A percentile compares a stretch with the other conserved stretches of the same genome.
These are phyloP conservation scores for Malassezia japonica DNA, from an alignment of 1,284 basidiomycete species.

Conservation along the genomic window DNA sequence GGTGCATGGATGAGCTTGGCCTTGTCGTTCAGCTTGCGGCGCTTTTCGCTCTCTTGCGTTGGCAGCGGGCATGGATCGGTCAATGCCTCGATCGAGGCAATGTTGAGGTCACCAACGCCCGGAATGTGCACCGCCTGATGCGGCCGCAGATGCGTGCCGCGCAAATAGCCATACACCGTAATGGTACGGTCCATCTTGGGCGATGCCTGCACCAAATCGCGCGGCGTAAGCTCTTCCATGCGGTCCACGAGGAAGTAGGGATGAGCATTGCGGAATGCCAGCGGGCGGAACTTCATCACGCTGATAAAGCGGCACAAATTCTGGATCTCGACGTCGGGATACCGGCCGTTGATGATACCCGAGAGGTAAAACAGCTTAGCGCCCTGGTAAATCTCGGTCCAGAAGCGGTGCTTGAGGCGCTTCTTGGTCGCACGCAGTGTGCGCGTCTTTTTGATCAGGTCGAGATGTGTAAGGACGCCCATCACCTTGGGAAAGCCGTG, in stretches of 20 bases:
- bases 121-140: conserved; percentile 84
- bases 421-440: conserved; percentile 87
- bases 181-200: conserved; percentile 83
- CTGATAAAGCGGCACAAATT: conserved; percentile 85
- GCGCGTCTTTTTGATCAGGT: conserved; percentile 86
- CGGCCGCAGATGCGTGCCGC: conserved; percentile 52
- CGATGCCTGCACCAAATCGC: conserved; percentile 69
- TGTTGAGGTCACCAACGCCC: conserved; percentile 72
- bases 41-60: conserved; percentile 80
- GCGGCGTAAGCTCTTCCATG: conserved; percentile 83
- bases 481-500: conserved; percentile 99
- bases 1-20: conserved; percentile 91
- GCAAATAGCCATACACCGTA: conserved; percentile 87
- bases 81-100: conserved; percentile 66
- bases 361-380: conserved; percentile 98
- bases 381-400: conserved; percentile 98
- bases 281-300: conserved; percentile 96
- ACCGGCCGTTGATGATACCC: conserved; percentile 93
- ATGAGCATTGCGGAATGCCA: conserved; percentile 89
- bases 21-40: conserved; percentile 86
- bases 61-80: conserved; percentile 91
- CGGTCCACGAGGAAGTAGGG: conserved; percentile 94
- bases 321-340: conserved; percentile 91
- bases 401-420: conserved; percentile 94
- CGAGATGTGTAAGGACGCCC: conserved; percentile 87